Conservation (phyloP, 345 rosid species). For the Populus euphratica region DNA sequence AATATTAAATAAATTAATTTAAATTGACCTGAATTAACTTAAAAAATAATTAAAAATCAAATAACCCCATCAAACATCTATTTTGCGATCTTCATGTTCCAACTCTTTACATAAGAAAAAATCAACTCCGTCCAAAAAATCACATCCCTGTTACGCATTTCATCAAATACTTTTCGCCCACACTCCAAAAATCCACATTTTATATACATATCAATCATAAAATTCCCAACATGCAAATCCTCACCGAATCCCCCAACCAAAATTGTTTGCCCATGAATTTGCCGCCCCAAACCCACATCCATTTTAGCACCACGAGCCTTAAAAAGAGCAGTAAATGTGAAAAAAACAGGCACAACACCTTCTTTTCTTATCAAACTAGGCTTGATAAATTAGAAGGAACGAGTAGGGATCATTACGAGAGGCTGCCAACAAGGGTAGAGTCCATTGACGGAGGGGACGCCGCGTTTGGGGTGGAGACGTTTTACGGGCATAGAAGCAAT, state of each 20-base stretch:
- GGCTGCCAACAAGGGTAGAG: too few relatives aligned
- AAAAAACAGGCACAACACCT: constrained; percentile 52
- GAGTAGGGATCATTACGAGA: too few relatives aligned
- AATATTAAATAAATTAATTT: too few relatives aligned
- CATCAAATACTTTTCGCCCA: constrained; percentile 63
- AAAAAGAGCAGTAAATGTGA: constrained; percentile 74
- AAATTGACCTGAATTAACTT: too few relatives aligned
- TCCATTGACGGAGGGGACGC: too few relatives aligned
- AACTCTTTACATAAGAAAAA: constrained; percentile 45
- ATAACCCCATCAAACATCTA: too few relatives aligned
- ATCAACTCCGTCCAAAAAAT: constrained; percentile 71
- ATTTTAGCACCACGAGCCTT: constrained; percentile 44
- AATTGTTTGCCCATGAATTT: constrained; percentile 73
- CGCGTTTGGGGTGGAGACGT: too few relatives aligned
- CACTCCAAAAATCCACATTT: constrained; percentile 49
- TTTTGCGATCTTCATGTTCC: constrained; percentile 59
- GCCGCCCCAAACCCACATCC: constrained; percentile 53
- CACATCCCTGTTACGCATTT: constrained; percentile 58
- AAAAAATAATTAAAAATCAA: too few relatives aligned
- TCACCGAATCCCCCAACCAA: constrained; percentile 55
- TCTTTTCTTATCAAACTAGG: constrained; percentile 47
- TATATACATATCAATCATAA: constrained; percentile 56
- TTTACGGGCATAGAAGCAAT: too few relatives aligned
- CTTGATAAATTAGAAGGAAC: too few relatives aligned
- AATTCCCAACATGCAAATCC: constrained; percentile 64